Evolutionary conservation across 768 basidiomycete species (phyloP), one percentile per base, ranked within the genome.

Genomic region (Antrodiella citrinella): DNA sequence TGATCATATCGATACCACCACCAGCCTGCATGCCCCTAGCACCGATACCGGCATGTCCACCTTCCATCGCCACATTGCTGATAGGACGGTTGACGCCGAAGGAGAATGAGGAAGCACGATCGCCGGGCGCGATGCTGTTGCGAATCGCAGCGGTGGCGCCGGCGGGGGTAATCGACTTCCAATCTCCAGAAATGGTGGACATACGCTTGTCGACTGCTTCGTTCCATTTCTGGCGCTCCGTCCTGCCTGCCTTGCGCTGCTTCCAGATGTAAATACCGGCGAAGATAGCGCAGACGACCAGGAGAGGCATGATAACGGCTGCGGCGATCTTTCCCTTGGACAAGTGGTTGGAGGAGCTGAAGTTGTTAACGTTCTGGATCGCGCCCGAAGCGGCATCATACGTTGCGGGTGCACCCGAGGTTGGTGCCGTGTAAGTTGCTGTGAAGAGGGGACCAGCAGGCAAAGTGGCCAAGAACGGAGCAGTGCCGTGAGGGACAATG

Each of bases 181-280:
- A 91, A 59, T 89, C 84, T 18, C 74, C 68, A 4, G 81, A 82
- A 56, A 90, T 86, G 45, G 83, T 86, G 2, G 81, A 84, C 88
- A 91, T 90, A 64, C 88, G 84, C 64, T 80, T 81, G 69, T 91
- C 88, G 63, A 91, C 65, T 9, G 71, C 76, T 62, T 81, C 74
- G 38, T 75, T 80, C 72, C 78, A 91, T 19, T 72, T 72, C 63
- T 69, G 74, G 59, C 77, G 72, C 62, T 84, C 73, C 23, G 75
- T 70, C 50, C 67, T 68, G 45, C 72, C 70, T 54, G 66, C 74
- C 24, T 65, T 58, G 51, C 88, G 79, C 46, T 65, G 76, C 51
- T 69, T 66, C 60, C 66, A 76, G 69, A 91, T 61, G 65, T 79
- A 87, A 0, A 68, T 59, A 10, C 62, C 69, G 26, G 72, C 52